Evolutionary conservation across 2,329 filamentous ascomycete species (phyloP).

Genomic region (Didymella keratinophila): DNA sequence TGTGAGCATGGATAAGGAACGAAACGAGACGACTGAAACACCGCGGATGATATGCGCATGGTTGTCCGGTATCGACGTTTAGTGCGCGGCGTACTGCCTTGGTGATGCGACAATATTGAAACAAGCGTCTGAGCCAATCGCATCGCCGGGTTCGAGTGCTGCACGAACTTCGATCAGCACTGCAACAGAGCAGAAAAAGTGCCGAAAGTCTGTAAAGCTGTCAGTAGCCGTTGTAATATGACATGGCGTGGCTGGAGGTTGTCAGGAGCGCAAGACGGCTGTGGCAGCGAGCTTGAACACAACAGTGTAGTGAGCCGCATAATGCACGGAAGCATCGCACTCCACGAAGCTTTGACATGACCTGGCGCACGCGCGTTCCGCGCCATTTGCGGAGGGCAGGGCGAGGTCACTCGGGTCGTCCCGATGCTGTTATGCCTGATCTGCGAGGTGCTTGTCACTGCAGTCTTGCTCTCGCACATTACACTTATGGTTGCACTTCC

Average conservation of each 20-base stretch:
- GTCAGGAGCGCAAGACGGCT: neutral
- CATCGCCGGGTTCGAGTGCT: neutral
- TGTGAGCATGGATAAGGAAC: neutral
- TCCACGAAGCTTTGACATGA: neutral
- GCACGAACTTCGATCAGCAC: neutral
- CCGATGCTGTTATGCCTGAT: neutral
- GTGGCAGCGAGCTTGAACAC: neutral
- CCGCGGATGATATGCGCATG: slow-evolving; percentile 6
- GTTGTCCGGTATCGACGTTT: neutral
- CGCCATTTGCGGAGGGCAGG: neutral
- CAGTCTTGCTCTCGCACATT: neutral
- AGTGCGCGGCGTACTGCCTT: neutral
- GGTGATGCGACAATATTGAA: slow-evolving; percentile 23
- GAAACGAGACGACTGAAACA: slow-evolving; percentile 10
- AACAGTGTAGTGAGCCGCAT: neutral
- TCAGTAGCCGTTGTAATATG: neutral
- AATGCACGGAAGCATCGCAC: neutral
- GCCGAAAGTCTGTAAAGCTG: neutral
- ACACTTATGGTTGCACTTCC: neutral
- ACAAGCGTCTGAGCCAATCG: slow-evolving; percentile 14
- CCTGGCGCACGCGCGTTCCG: neutral
- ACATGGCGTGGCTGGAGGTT: neutral
- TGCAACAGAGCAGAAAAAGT: neutral
- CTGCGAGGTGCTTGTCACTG: neutral
- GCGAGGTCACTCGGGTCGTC: neutral